Base-by-base conservation (phyloP, 495 filamentous ascomycete species). In the Geopyxis carbonaria region DNA sequence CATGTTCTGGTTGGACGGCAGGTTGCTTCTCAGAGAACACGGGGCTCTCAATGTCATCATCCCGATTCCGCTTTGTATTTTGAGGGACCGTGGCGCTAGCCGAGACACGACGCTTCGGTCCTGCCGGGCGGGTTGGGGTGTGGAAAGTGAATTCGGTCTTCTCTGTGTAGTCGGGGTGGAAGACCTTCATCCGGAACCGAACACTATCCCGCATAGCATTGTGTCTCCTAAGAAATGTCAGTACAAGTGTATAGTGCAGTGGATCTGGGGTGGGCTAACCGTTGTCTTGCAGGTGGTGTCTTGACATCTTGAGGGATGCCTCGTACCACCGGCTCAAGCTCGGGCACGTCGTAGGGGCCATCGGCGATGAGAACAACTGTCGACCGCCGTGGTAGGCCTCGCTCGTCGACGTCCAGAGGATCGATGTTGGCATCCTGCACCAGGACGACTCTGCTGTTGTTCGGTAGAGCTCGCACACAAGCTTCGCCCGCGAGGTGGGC, bases 131-230 rank as follows among this genome's bases (percentile, higher is more conserved):
- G 4, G 5, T 15, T 6, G 33, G 24, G 18, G 10, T 7, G 5
- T 39, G 13, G 24, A 39, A 29, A 7, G 18, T 11, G 8, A 39
- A 39, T 29, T 39, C 36, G 22, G 15, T 39, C 36, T 39, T 39
- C 22, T 39, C 36, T 15, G 36, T 39, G 24, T 39, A 39, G 9
- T 39, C 36, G 22, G 36, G 36, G 13, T 39, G 36, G 24, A 39
- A 27, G 8, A 39, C 36, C 18, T 21, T 16, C 36, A 22, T 28
- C 30, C 36, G 36, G 7, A 39, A 25, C 8, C 36, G 36, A 15
- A 36, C 33, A 5, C 18, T 36, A 22, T 36, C 33, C 24, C 33
- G 33, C 18, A 36, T 18, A 22, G 33, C 18, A 22, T 36, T 36
- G 33, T 5, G 7, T 6, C 33, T 18, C 16, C 33, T 36, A 33